Conservation (phyloP, 169 alveolate genomes). For the Eimeria necatrix region DNA sequence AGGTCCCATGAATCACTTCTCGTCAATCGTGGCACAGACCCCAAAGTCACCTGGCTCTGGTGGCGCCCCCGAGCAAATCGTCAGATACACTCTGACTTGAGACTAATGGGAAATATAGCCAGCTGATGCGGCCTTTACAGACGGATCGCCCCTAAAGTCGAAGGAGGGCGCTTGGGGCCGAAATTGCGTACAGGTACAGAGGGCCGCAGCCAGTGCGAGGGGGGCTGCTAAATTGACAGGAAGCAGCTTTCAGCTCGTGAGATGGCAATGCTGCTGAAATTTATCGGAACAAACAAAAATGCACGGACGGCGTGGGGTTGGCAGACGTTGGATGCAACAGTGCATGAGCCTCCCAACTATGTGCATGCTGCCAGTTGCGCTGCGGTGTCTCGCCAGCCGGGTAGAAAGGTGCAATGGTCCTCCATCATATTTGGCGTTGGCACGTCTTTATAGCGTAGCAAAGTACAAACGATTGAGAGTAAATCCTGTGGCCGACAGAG, state of each 20-base stretch:
- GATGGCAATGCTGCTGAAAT: slow-evolving; percentile 40
- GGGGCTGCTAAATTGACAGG: slow-evolving; percentile 28
- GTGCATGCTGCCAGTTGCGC: slow-evolving; percentile 78
- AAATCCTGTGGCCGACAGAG: slow-evolving; percentile 59
- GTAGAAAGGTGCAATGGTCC: slow-evolving; percentile 71
- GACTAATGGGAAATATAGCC: neutral
- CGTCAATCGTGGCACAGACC: slow-evolving; percentile 13
- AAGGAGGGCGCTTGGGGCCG: slow-evolving; percentile 31
- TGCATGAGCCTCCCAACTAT: slow-evolving; percentile 62
- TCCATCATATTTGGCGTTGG: slow-evolving; percentile 55
- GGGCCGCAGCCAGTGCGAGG: slow-evolving; percentile 32
- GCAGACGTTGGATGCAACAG: slow-evolving; percentile 61
- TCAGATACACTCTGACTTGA: neutral
- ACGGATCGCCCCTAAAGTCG: neutral
- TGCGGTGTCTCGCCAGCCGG: slow-evolving; percentile 70
- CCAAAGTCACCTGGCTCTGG: slow-evolving; percentile 17
- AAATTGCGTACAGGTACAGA: slow-evolving; percentile 7
- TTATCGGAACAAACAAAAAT: slow-evolving; percentile 47
- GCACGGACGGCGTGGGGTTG: slow-evolving; percentile 59
- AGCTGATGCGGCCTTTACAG: neutral
- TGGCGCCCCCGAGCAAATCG: slow-evolving; percentile 19
- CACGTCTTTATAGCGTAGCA: slow-evolving; percentile 43
- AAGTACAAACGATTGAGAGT: slow-evolving; percentile 41
- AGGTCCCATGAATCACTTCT: neutral
- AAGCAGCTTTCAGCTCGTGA: slow-evolving; percentile 48